Evolutionary conservation across 257 asterid genomes (phyloP), one percentile per base, ranked within the genome.

Genomic region (Agastache rugosa): DNA sequence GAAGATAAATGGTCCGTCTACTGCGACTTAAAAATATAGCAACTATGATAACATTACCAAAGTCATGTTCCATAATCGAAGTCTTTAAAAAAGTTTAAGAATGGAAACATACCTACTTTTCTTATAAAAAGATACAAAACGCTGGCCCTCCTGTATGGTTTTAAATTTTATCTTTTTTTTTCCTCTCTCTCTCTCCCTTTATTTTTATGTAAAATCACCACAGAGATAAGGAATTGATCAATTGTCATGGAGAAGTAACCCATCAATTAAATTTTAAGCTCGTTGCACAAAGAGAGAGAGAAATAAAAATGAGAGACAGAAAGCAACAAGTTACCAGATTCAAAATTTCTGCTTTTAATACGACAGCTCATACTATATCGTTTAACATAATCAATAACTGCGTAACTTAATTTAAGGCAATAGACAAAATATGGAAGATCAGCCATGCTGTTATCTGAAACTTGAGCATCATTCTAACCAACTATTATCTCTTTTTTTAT

Each of bases 391-490:
- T 71, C 48, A 55, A 56, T 22, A 53, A 31, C n/a, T 41, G 37
- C 55, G 20, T 19, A 20, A 59, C 3, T 6, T 45, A 16, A 51
- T 31, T 15, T 5, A 77, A 62, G 35, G 63, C 12, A 35, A 50
- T 63, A 23, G 37, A 4, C 47, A 63, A 60, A 47, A 37, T 6
- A 50, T 22, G 23, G 25, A 41, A 79, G 53, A 31, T 0, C 50
- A 53, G 58, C 50, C 27, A 69, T 53, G 34, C 12, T 63, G 5
- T 47, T 47, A 70, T 23, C 41, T 20, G 69, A 63, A 72, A 61
- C 63, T 44, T 67, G 37, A 60, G 67, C 20, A 54, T 59, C 61
- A 70, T 25, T 71, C 8, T 39, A 39, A 58, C 54, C 45, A 44
- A 56, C 66, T 59, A 75, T 37, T 59, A 27, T 50, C 56, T 63